A percentile compares a stretch with the other conserved stretches of the same genome.
Evolutionary conservation across 257 asterid species (phyloP).

Genomic region (Primulina eburnea): DNA sequence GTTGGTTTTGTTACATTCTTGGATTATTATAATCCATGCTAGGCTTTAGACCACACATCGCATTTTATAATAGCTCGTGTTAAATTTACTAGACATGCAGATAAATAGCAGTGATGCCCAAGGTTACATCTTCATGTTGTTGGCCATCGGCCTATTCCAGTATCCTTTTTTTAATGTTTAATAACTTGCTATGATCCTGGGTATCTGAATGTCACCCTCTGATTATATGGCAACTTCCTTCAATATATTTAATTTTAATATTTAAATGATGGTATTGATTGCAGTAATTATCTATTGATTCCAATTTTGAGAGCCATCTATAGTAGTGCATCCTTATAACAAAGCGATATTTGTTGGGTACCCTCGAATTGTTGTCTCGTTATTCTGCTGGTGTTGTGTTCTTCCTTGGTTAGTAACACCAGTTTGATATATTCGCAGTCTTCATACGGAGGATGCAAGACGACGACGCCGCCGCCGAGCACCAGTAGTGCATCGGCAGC

Average conservation of each 20-base stretch:
- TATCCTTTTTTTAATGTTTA: neutral
- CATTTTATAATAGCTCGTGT: neutral
- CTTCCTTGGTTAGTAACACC: conserved; percentile 3
- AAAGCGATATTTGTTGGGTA: neutral
- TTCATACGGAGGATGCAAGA: conserved; percentile 42
- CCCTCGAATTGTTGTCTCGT: neutral
- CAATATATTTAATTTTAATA: neutral
- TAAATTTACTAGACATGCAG: conserved; percentile 3
- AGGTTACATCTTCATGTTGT: neutral
- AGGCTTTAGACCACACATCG: neutral
- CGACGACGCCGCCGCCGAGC: conserved; percentile 28
- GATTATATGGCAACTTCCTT: conserved; percentile 6
- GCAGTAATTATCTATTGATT: neutral
- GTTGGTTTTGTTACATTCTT: neutral
- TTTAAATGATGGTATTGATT: conserved; percentile 9
- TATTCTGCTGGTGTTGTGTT: neutral
- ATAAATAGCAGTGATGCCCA: conserved; percentile 3
- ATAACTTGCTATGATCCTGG: neutral
- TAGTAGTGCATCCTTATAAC: neutral
- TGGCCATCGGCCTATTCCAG: neutral
- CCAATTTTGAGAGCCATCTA: neutral
- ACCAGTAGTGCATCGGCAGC: conserved; percentile 31
- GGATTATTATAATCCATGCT: conserved; percentile 6
- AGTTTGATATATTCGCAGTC: conserved; percentile 39
- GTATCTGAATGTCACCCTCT: conserved; percentile 6